These are phyloP conservation scores for Hordeum vulgare DNA, from an alignment of 176 grass and related monocot genomes.

Conservation along the genomic window MorexV3_pseudomolecules_assembly NC_058523.1:293561431-293561930, in stretches of 20 bases:
- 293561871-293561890: no score
- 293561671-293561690: conserved; percentile 93
- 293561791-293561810: background rate
- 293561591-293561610: conserved; percentile 90
- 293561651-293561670: conserved; percentile 84
- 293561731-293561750: background rate
- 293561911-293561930: no score
- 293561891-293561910: no score
- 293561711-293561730: conserved; percentile 23
- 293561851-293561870: no score
- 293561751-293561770: background rate
- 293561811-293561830: no score
- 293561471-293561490: background rate
- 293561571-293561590: conserved; percentile 22
- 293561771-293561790: background rate
- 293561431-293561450: background rate
- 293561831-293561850: no score
- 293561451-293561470: conserved; percentile 1
- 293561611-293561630: conserved; percentile 83
- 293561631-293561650: conserved; percentile 87
- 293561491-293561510: conserved; percentile 1
- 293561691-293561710: conserved; percentile 54
- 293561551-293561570: conserved; percentile 7
- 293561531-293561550: background rate
- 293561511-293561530: background rate